Base-by-base conservation (phyloP, 257 asterid genomes). In the Thymus quinquecostatus region DNA sequence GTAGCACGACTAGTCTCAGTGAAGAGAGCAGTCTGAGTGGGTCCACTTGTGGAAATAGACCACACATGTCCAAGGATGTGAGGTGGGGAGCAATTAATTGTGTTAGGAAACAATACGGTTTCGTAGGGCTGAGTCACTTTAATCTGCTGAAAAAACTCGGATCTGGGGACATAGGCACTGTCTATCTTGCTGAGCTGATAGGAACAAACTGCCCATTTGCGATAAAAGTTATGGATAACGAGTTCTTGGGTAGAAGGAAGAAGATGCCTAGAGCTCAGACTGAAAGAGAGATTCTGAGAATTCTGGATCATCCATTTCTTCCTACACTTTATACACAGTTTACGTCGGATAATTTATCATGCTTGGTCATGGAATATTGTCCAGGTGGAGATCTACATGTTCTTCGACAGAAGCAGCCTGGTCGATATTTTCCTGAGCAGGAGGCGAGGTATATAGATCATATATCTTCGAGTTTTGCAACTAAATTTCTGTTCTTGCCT, bases 301-400 rank as follows among this genome's bases (percentile, higher is more conserved):
- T 82, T 83, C 79, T 89, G 68, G 96, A 89, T 68, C 96, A 89
- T 77, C 96, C 96, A 0, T 89, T 89, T 82, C 91, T 89, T 33
- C 96, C 93, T 0, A 86, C 96, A 6, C 85, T 89, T 41, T 89
- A 86, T 74, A 71, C 88, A 8, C 93, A 87, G 86, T 89, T 89
- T 47, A 87, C 89, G 3, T 85, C 96, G 4, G 91, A 89, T 61
- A 87, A 87, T 68, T 79, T 85, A 58, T 80, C 91, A 3, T 89
- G 96, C 72, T 80, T 86, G 61, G 91, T 84, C 45, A 86, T 88
- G 92, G 96, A 88, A 77, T 88, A 81, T 74, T 88, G 92, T 76
- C 92, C 96, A n/a, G 96, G 96, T 48, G 96, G 96, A 45, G 96
- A 89, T 76, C 75, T 89, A 30, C 96, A 89, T 65, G 93, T 85